phyloP scores from a whole-genome alignment of 805 yeast genomes.

The Metschnikowia proteae region DNA sequence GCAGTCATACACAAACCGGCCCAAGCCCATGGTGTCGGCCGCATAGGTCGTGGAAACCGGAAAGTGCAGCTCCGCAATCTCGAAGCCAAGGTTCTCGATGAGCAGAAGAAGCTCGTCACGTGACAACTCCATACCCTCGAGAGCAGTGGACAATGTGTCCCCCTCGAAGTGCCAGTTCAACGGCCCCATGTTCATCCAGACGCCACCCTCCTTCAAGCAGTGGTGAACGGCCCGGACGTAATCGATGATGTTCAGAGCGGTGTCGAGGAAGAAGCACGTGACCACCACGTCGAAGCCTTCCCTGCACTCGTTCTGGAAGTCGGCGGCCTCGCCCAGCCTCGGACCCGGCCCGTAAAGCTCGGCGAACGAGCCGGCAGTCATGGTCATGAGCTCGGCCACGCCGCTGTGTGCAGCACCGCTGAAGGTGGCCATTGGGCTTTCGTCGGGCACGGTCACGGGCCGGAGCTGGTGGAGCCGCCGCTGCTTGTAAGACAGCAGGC shows the following conservation, averaged over 20 bases:
- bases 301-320: constrained; percentile 27
- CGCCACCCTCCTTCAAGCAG: constrained; percentile 43
- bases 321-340: constrained; percentile 34
- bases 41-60: constrained; percentile 51
- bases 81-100: constrained; percentile 48
- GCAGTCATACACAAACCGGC: constrained; percentile 56
- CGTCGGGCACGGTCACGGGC: constrained; percentile 52
- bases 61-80: constrained; percentile 40
- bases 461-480: constrained; percentile 47
- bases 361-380: constrained; percentile 69
- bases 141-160: constrained; percentile 15
- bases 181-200: constrained; percentile 69
- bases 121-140: constrained; percentile 57
- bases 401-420: not conserved
- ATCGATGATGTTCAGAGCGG: constrained; percentile 57
- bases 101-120: constrained; percentile 51
- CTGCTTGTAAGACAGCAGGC: constrained; percentile 44
- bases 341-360: constrained; percentile 53
- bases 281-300: constrained; percentile 42
- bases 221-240: constrained; percentile 48
- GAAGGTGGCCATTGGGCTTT: constrained; percentile 38
- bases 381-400: constrained; percentile 52
- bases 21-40: constrained; percentile 46
- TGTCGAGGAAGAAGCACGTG: constrained; percentile 62
- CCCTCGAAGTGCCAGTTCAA: constrained; percentile 67